phyloP scores from a whole-genome alignment of 2,329 filamentous ascomycete species.

The Beauveria pseudobassiana region DNA sequence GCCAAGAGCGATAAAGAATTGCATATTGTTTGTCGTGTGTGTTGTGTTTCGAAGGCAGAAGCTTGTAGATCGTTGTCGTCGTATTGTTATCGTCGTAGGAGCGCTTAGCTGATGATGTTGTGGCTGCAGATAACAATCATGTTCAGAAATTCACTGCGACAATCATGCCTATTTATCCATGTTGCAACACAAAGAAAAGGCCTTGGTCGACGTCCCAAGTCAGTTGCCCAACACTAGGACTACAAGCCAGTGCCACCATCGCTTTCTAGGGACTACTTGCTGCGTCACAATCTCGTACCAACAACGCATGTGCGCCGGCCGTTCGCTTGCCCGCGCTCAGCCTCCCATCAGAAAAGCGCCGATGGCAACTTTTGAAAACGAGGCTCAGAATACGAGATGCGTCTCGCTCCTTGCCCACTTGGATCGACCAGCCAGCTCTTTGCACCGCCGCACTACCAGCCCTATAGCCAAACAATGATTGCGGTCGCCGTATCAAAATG shows the following conservation, averaged over 20 bases:
- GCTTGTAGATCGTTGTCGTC: neutral
- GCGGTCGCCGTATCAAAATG: neutral
- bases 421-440: neutral
- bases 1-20: neutral
- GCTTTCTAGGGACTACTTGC: neutral
- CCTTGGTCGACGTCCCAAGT: neutral
- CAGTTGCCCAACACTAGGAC: neutral
- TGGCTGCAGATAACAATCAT: neutral
- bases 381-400: neutral
- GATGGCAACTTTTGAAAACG: neutral
- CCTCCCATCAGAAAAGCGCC: neutral
- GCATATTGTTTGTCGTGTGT: neutral
- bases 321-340: neutral
- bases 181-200: neutral
- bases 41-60: neutral
- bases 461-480: neutral
- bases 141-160: neutral
- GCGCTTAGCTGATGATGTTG: neutral
- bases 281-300: slow-evolving; percentile 1
- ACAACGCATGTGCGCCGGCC: neutral
- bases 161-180: neutral
- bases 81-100: neutral
- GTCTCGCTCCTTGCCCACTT: neutral
- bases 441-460: neutral
- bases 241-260: neutral